phyloP scores from a whole-genome alignment of 768 basidiomycete genomes.

The Suillus brevipes region DNA sequence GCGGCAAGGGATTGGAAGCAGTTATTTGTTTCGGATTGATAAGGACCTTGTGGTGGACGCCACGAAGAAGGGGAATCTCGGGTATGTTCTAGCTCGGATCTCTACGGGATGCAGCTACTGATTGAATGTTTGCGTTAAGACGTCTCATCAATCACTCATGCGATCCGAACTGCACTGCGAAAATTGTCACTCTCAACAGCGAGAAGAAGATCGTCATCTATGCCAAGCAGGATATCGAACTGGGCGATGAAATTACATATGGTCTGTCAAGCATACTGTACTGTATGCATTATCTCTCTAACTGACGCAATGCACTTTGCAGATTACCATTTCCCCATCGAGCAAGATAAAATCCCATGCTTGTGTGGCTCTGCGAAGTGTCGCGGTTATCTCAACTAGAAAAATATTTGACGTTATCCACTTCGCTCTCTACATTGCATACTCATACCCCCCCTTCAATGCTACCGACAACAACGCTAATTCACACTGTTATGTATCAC shows the following conservation, averaged over 20 bases:
- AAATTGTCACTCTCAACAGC: slow-evolving; percentile 87
- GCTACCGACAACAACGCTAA: slow-evolving; percentile 15
- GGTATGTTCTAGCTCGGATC: slow-evolving; percentile 54
- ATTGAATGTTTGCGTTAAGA: slow-evolving; percentile 41
- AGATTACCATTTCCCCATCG: slow-evolving; percentile 99
- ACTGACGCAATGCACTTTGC: slow-evolving; percentile 10
- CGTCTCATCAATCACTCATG: slow-evolving; percentile 99
- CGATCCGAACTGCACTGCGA: slow-evolving; percentile 90
- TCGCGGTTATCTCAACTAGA: slow-evolving; percentile 94
- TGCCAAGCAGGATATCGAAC: slow-evolving; percentile 92
- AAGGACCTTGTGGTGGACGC: slow-evolving; percentile 98
- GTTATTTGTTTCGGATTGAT: slow-evolving; percentile 97
- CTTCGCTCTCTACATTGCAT: slow-evolving; percentile 13
- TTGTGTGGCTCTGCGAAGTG: slow-evolving; percentile 88
- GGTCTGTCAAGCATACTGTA: slow-evolving; percentile 54
- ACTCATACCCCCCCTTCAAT: slow-evolving; percentile 9
- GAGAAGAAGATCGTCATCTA: slow-evolving; percentile 99
- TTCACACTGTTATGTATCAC: slow-evolving; percentile 34
- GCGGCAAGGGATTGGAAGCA: slow-evolving; percentile 95
- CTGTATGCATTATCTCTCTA: background rate
- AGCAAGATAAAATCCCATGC: slow-evolving; percentile 96
- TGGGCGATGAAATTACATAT: slow-evolving; percentile 98
- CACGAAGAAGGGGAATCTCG: slow-evolving; percentile 98
- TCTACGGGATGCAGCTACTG: slow-evolving; percentile 3
- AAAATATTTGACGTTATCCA: slow-evolving; percentile 10